Evolutionary conservation across 2,329 filamentous ascomycete species (phyloP).

Genomic region (Xenoacremonium recifei): DNA sequence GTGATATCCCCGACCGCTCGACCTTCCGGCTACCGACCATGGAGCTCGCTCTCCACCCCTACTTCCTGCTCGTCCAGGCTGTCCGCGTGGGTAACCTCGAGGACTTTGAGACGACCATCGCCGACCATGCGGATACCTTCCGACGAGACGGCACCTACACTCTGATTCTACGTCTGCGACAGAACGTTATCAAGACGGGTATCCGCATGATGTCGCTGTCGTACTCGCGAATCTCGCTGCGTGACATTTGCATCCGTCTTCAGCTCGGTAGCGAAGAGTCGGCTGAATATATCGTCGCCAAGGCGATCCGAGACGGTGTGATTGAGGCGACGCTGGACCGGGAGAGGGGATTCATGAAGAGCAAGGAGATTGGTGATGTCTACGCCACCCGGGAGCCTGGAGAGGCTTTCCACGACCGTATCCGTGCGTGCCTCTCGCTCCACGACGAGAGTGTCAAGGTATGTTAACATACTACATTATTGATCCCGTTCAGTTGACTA

Average conservation of each 20-base stretch:
- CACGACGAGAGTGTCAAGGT: constrained; percentile 99
- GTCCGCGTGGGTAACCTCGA: constrained; percentile 95
- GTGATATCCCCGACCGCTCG: constrained; percentile 93
- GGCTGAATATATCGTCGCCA: constrained; percentile 98
- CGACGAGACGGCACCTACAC: constrained; percentile 94
- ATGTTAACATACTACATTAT: constrained; percentile 5
- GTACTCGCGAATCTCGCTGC: constrained; percentile 93
- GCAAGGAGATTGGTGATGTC: constrained; percentile 92
- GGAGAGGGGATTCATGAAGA: constrained; percentile 97
- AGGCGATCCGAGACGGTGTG: constrained; percentile 95
- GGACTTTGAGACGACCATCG: constrained; percentile 86
- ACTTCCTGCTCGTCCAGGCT: constrained; percentile 90
- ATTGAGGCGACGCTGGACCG: constrained; percentile 94
- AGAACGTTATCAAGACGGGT: constrained; percentile 99
- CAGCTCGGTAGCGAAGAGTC: constrained; percentile 95
- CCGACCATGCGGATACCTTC: constrained; percentile 79
- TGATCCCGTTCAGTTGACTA: constrained; percentile 11
- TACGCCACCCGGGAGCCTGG: constrained; percentile 95
- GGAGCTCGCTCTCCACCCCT: constrained; percentile 85
- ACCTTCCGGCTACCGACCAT: constrained; percentile 88
- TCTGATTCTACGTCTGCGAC: constrained; percentile 86
- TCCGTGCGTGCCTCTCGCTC: constrained; percentile 83
- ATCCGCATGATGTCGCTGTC: constrained; percentile 99
- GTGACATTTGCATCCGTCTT: constrained; percentile 94
- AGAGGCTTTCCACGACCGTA: constrained; percentile 96